A percentile compares a stretch with the other conserved stretches of the same genome.
These are phyloP conservation scores for Bipolaris zeicola DNA, from an alignment of 2,329 filamentous ascomycete species.

Conservation along the genomic window DNA sequence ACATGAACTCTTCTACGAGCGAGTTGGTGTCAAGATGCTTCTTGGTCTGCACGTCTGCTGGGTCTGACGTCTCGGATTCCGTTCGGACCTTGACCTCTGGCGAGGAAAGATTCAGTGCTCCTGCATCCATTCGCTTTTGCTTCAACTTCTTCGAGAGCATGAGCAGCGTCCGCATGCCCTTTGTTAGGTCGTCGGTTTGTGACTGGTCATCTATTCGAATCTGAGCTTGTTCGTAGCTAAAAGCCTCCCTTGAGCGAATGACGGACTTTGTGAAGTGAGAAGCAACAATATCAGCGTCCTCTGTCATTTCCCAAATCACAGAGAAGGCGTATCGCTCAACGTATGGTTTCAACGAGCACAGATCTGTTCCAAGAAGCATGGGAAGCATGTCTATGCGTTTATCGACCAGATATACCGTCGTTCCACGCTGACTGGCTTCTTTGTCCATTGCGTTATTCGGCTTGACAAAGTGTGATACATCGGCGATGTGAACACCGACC, in stretches of 20 bases:
- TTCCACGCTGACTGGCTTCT: constrained; percentile 91
- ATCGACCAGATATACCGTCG: constrained; percentile 96
- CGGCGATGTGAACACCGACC: constrained; percentile 96
- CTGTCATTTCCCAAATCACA: constrained; percentile 76
- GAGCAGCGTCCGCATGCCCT: constrained; percentile 85
- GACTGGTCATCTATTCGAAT: constrained; percentile 87
- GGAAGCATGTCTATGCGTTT: constrained; percentile 99
- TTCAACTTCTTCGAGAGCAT: constrained; percentile 90
- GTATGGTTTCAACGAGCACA: constrained; percentile 95
- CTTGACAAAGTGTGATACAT: constrained; percentile 99
- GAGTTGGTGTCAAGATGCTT: constrained; percentile 94
- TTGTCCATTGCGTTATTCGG: constrained; percentile 96
- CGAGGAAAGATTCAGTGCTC: constrained; percentile 93
- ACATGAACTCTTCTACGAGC: constrained; percentile 98
- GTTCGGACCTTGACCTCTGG: constrained; percentile 96
- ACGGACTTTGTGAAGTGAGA: constrained; percentile 96
- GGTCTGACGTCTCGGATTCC: constrained; percentile 94
- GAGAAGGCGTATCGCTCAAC: constrained; percentile 74
- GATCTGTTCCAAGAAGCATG: constrained; percentile 90
- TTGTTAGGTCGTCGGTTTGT: constrained; percentile 86
- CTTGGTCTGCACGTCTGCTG: constrained; percentile 95
- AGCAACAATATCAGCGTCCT: constrained; percentile 81
- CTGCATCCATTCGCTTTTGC: constrained; percentile 91
- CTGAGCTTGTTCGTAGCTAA: constrained; percentile 97
- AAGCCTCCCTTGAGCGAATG: constrained; percentile 93